Evolutionary conservation across 2,329 filamentous ascomycete genomes (phyloP), one percentile per base, ranked within the genome.

Genomic region (Talaromyces sp.): DNA sequence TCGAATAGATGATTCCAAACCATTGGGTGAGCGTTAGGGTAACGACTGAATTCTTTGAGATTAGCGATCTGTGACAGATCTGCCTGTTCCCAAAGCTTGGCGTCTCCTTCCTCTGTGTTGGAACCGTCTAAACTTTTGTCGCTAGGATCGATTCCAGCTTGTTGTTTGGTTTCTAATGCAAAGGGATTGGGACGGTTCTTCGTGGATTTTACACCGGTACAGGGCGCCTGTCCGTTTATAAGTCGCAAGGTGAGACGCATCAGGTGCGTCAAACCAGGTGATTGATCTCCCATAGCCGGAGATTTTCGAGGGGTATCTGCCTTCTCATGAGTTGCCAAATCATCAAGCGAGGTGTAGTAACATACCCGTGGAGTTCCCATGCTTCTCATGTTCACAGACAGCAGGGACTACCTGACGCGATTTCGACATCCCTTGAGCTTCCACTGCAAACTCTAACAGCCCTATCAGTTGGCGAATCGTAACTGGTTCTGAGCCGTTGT

Each of bases 381-480:
- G n/a, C 40, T 45, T 45, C 17, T 45, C 40, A 22, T 45, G 17
- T 5, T 45, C 17, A 2, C n/a, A n/a, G n/a, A n/a, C n/a, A n/a
- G n/a, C n/a, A n/a, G n/a, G n/a, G n/a, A n/a, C n/a, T n/a, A 22
- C n/a, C 7, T 45, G 40, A 45, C 7, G 40, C 8, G 40, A 22
- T 1, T n/a, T 45, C 19, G 0, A 45, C n/a, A n/a, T n/a, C n/a
- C 40, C n/a, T 45, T 45, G 17, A 19, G 40, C n/a, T 56, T 45
- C 65, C 58, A n/a, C 58, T n/a, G 31, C 60, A 45, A 43, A 63
- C 63, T 67, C 31, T 61, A 54, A 59, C 58, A 67, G 54, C 22
- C 49, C 53, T 34, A 22, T 36, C 31, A 58, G 31, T 29, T 58
- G 29, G 19, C 53, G 31, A 29, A 38, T 38, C 53, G 15, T 58